Base-by-base conservation (phyloP, 129 eudicot species). In the Erigeron canadensis region DNA sequence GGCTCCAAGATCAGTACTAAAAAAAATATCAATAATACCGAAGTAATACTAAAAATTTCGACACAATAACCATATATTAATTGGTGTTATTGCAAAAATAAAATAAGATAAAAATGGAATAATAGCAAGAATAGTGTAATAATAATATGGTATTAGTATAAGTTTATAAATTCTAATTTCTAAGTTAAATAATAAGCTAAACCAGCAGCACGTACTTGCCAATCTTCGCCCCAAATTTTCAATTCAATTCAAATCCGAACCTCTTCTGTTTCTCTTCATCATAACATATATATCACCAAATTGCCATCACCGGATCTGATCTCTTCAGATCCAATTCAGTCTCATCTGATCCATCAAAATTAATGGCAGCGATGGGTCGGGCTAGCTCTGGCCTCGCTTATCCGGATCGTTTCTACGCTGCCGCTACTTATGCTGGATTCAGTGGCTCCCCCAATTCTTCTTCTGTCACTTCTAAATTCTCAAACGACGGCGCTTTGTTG, bases 371-470 rank as follows among this genome's bases (percentile, higher is more conserved):
- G 73, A 85, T 87, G 98, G 90, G 88, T 76, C 81, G 92, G 87
- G 87, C 80, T 40, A 80, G 76, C 80, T 74, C 96, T 72, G 96
- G 95, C 73, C 90, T 90, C 77, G 96, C 99, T 39, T 95, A 95
- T 62, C 99, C 99, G 3, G 96, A 90, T 74, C 85, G 99, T 61
- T 95, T 95, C 85, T 90, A 74, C 81, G 97, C 99, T 38, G 99
- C 99, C 11, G 94, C 99, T 18, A 21, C 91, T 38, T 95, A 95
- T 65, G 96, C 84, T 3, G 99, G 99, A 37, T 95, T 95, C 64
- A 91, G 81, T 23, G 94, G 95, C 77, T 85, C 93, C 42, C 82
- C 95, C 12, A 72, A 71, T 71, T 75, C 96, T 4, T 76, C 86
- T 54, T 69, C 85, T 66, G 93, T 88, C 77, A 77, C 72, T 73